Conservation (phyloP, 1,284 basidiomycete genomes). For the Phellopilus nigrolimitatus region DNA sequence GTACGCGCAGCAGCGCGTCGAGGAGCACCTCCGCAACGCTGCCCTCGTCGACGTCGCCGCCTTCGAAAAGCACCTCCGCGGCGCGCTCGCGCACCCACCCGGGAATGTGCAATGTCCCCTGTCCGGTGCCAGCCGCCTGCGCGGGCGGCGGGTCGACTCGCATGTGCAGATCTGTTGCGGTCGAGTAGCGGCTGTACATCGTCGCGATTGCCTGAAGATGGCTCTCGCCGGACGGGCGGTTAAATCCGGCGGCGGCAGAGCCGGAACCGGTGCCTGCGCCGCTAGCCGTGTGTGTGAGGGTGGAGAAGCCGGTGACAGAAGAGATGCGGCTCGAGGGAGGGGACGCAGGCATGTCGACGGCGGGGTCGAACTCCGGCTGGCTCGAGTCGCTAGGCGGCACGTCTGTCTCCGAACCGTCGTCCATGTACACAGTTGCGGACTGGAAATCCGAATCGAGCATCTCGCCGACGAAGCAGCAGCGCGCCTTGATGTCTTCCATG, state of each 20-base stretch:
- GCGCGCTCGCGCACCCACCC: conserved; percentile 94
- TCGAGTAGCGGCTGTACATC: conserved; percentile 69
- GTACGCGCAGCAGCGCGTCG: conserved; percentile 77
- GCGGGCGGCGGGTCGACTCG: conserved; percentile 58
- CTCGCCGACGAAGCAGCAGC: conserved; percentile 74
- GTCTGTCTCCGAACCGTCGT: conserved; percentile 47
- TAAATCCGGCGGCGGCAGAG: conserved; percentile 24
- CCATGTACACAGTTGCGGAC: conserved; percentile 39
- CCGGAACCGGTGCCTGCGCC: conserved; percentile 24
- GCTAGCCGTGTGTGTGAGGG: conserved; percentile 38
- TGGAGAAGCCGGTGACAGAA: conserved; percentile 52
- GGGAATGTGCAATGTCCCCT: conserved; percentile 81
- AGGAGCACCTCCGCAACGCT: conserved; percentile 80
- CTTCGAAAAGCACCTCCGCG: conserved; percentile 87
- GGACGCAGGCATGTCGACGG: conserved; percentile 13
- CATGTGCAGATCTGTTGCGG: conserved; percentile 65
- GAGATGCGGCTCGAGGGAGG: conserved; percentile 35
- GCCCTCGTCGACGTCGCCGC: conserved; percentile 80
- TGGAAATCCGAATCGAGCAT: conserved; percentile 40
- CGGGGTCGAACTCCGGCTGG: conserved; percentile 42
- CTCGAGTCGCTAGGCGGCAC: conserved; percentile 41
- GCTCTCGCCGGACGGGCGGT: conserved; percentile 37
- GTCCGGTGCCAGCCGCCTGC: conserved; percentile 57
- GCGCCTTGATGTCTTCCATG: conserved; percentile 81
- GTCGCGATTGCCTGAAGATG: conserved; percentile 60